phyloP scores from a whole-genome alignment of 2,329 filamentous ascomycete genomes.

The Cercospora sojina region DNA sequence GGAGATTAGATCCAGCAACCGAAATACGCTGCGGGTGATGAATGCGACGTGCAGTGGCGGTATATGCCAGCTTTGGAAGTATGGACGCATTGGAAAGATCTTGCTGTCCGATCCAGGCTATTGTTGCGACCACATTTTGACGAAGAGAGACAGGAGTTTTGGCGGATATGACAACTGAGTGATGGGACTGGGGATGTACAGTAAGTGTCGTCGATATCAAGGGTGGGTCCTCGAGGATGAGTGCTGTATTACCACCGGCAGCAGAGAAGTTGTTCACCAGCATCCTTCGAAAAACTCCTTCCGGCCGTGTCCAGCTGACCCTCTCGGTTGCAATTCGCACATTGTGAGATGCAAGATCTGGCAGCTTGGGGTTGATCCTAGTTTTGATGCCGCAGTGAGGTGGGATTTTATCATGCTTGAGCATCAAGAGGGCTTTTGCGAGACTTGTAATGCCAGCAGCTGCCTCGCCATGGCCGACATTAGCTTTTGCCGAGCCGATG shows the following conservation, averaged over 20 bases:
- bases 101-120: neutral
- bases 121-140: neutral
- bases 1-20: neutral
- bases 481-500: neutral
- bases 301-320: neutral
- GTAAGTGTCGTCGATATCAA: neutral
- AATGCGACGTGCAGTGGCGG: neutral
- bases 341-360: neutral
- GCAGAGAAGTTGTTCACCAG: neutral
- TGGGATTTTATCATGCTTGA: neutral
- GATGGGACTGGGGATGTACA: neutral
- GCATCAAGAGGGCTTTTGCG: neutral
- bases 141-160: neutral
- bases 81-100: neutral
- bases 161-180: neutral
- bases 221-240: neutral
- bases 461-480: neutral
- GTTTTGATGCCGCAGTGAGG: neutral
- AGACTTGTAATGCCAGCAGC: neutral
- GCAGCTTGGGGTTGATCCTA: neutral
- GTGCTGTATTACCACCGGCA: neutral
- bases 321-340: neutral
- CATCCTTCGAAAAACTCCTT: neutral
- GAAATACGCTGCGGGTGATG: neutral
- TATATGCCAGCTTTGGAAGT: neutral